These are phyloP conservation scores for Fusarium chlamydosporum DNA, from an alignment of 2,329 filamentous ascomycete genomes.

Conservation along the genomic window DNA sequence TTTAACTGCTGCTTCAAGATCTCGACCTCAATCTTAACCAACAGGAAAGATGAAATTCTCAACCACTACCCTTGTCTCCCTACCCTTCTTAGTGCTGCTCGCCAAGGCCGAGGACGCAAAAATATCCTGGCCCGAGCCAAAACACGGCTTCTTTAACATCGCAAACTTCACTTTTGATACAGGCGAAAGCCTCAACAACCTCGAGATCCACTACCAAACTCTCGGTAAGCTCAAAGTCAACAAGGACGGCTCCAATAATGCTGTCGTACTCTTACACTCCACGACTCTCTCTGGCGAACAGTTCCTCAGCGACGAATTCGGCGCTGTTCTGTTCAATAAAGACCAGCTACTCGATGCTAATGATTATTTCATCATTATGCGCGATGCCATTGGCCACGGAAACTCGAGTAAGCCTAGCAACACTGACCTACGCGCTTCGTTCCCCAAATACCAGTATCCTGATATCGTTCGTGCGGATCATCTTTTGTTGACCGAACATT, in stretches of 20 bases:
- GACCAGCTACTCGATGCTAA: conserved; percentile 21
- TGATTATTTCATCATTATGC: conserved; percentile 36
- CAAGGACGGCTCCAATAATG: conserved; percentile 23
- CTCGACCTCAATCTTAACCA: fast-evolving
- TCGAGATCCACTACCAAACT: conserved; percentile 30
- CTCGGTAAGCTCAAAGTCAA: conserved; percentile 34
- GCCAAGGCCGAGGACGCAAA: not conserved
- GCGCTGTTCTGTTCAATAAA: conserved; percentile 14
- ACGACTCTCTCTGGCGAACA: not conserved
- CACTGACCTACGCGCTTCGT: not conserved
- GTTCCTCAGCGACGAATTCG: conserved; percentile 29
- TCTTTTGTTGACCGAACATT: conserved; percentile 8
- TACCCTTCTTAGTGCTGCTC: fast-evolving
- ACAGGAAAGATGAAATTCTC: not conserved
- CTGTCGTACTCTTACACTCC: conserved; percentile 28
- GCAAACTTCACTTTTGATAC: conserved; percentile 26
- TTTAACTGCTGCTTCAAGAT: fast-evolving
- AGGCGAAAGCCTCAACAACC: not conserved
- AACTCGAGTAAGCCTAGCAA: conserved; percentile 39
- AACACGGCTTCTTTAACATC: conserved; percentile 2
- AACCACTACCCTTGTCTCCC: fast-evolving
- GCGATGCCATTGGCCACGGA: conserved; percentile 28
- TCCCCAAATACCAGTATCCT: conserved; percentile 29
- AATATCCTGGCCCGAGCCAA: not conserved
- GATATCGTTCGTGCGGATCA: conserved; percentile 29